Conservation (phyloP, 352 stramenopile species). For the Phytophthora palmivora region DNA sequence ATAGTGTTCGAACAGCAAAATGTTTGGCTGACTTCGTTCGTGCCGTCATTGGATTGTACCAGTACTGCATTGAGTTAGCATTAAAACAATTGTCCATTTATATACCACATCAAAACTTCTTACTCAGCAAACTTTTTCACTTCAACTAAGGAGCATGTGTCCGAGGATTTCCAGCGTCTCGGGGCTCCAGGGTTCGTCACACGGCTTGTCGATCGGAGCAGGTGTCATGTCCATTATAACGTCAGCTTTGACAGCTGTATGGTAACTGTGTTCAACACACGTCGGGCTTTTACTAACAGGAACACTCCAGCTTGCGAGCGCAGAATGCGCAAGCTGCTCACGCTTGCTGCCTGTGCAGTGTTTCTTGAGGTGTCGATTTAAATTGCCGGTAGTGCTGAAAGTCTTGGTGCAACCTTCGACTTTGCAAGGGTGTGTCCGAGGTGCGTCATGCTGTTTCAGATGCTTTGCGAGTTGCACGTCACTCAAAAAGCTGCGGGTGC, state of each 20-base stretch:
- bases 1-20: slow-evolving; percentile 45
- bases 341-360: slow-evolving; percentile 28
- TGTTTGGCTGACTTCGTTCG: slow-evolving; percentile 4
- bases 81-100: slow-evolving; percentile 9
- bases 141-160: slow-evolving; percentile 45
- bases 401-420: slow-evolving; percentile 51
- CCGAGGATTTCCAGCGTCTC: slow-evolving; percentile 46
- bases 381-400: slow-evolving; percentile 68
- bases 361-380: slow-evolving; percentile 58
- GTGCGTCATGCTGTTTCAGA: slow-evolving; percentile 50
- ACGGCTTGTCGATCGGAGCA: slow-evolving; percentile 29
- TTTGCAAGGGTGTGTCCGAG: slow-evolving; percentile 31
- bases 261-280: slow-evolving; percentile 17
- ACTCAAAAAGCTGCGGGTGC: slow-evolving; percentile 43
- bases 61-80: too few relatives aligned
- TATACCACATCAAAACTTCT: slow-evolving; percentile 16
- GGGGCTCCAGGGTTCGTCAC: slow-evolving; percentile 40
- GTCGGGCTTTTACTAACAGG: slow-evolving; percentile 19
- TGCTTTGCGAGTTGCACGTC: slow-evolving; percentile 53
- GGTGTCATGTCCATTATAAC: slow-evolving; percentile 17
- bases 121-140: neutral
- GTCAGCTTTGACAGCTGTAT: slow-evolving; percentile 6
- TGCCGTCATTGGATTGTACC: neutral
- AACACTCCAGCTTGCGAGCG: slow-evolving; percentile 9
- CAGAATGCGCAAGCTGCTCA: slow-evolving; percentile 18